Evolutionary conservation across 176 grass and related monocot genomes (phyloP).

Genomic region (Saccharum spontaneum): DNA sequence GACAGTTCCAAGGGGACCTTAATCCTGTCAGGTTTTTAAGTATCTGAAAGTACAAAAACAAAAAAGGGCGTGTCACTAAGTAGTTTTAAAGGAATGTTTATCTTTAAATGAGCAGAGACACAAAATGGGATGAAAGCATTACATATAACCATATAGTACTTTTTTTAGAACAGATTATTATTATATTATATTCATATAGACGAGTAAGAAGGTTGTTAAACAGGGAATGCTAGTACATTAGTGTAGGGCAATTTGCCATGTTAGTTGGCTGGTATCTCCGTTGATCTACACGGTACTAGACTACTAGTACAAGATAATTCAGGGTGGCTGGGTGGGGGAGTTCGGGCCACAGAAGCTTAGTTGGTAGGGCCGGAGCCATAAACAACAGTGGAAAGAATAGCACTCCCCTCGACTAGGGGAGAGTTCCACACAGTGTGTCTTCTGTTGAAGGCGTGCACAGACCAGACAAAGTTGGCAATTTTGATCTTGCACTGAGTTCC

Average conservation of each 20-base stretch:
- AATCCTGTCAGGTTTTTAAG: conserved; percentile 65
- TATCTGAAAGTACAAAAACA: conserved; percentile 64
- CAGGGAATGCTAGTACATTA: conserved; percentile 9
- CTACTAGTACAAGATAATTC: neutral
- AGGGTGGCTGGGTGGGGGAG: neutral
- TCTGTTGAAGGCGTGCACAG: too few relatives aligned
- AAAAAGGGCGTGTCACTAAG: conserved; percentile 24
- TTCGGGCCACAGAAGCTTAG: neutral
- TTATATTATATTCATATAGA: neutral
- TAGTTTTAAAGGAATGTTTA: neutral
- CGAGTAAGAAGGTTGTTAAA: neutral
- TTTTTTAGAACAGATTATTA: too few relatives aligned
- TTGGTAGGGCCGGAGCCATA: neutral
- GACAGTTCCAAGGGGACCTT: conserved; percentile 90
- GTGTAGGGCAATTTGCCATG: conserved; percentile 7
- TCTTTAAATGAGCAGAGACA: neutral
- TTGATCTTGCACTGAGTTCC: too few relatives aligned
- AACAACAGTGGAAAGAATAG: neutral
- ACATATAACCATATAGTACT: neutral
- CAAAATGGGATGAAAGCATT: conserved; percentile 10
- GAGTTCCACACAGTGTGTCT: too few relatives aligned
- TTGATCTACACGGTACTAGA: neutral
- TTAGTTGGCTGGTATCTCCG: conserved; percentile 10
- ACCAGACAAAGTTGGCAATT: too few relatives aligned
- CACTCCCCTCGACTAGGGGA: neutral